phyloP scores from a whole-genome alignment of 805 yeast genomes.

The Lachancea thermotolerans region DNA sequence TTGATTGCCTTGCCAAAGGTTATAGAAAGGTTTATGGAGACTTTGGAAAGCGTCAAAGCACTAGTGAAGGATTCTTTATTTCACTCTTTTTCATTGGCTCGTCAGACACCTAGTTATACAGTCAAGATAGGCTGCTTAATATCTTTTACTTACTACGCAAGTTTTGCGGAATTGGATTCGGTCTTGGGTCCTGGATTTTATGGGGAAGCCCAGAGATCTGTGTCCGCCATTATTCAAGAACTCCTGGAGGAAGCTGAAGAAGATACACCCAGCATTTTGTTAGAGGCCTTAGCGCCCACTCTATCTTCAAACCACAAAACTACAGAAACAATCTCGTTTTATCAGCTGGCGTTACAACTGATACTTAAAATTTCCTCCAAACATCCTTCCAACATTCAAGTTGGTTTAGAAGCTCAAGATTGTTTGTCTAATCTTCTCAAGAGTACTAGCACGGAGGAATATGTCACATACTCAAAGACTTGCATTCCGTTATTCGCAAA shows the following conservation, averaged over 20 bases:
- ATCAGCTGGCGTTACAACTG: slow-evolving; percentile 40
- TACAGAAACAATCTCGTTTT: slow-evolving; percentile 8
- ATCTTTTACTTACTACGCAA: slow-evolving; percentile 45
- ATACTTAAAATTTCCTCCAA: slow-evolving; percentile 60
- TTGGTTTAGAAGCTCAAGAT: slow-evolving; percentile 60
- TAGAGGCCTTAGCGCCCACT: slow-evolving; percentile 53
- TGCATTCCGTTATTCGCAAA: slow-evolving; percentile 48
- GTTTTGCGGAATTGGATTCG: slow-evolving; percentile 32
- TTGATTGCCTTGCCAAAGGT: slow-evolving; percentile 50
- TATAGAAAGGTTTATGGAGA: slow-evolving; percentile 43
- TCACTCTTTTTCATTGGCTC: slow-evolving; percentile 19
- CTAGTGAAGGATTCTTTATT: slow-evolving; percentile 28
- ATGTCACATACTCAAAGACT: slow-evolving; percentile 40
- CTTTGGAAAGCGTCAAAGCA: slow-evolving; percentile 27
- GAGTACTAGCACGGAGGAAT: slow-evolving; percentile 39
- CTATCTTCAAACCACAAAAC: slow-evolving; percentile 24
- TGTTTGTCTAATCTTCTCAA: slow-evolving; percentile 56
- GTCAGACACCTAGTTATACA: slow-evolving; percentile 27
- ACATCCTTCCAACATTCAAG: slow-evolving; percentile 69
- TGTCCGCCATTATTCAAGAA: slow-evolving; percentile 35
- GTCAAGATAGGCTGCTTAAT: slow-evolving; percentile 36
- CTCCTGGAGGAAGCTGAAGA: slow-evolving; percentile 62
- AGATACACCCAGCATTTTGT: slow-evolving; percentile 67
- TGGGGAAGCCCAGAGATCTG: slow-evolving; percentile 16
- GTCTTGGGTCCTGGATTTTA: slow-evolving; percentile 19